Percentiles rank a stretch among this genome's conserved stretches.
Evolutionary conservation across 805 yeast genomes (phyloP).

Genomic region (Pichia manshurica): DNA sequence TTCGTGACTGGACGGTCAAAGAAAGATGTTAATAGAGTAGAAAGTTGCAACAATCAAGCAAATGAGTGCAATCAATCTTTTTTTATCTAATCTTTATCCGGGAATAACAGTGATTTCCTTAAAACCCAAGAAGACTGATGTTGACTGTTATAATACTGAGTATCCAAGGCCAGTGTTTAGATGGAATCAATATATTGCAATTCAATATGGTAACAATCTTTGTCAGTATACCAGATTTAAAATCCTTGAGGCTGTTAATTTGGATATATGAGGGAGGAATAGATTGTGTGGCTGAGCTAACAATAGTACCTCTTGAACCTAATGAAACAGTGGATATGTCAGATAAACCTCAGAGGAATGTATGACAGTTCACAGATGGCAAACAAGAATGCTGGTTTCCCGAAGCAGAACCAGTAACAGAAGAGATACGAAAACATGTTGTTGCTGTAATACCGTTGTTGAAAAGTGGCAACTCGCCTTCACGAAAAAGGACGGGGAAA

Average conservation of each 20-base stretch:
- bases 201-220: not conserved
- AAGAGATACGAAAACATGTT: not conserved
- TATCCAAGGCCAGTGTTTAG: too few relatives aligned
- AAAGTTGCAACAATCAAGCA: slow-evolving; percentile 27
- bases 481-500: slow-evolving; percentile 3
- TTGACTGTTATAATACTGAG: too few relatives aligned
- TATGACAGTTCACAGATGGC: slow-evolving; percentile 11
- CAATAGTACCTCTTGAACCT: slow-evolving; percentile 5
- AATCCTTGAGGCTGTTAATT: not conserved
- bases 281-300: not conserved
- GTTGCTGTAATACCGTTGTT: not conserved
- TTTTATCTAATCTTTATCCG: too few relatives aligned
- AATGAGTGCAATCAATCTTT: slow-evolving; percentile 26
- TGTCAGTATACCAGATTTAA: slow-evolving; percentile 2
- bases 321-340: slow-evolving; percentile 6
- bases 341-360: slow-evolving; percentile 6
- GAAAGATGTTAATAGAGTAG: not conserved
- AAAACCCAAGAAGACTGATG: too few relatives aligned
- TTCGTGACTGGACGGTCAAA: too few relatives aligned
- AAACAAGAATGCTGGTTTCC: slow-evolving; percentile 6
- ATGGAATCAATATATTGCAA: not conserved
- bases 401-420: not conserved
- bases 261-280: not conserved
- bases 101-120: too few relatives aligned
- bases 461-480: slow-evolving; percentile 7